Base-by-base conservation (phyloP, 2,329 filamentous ascomycete species). In the Neonectria ditissima region DNA sequence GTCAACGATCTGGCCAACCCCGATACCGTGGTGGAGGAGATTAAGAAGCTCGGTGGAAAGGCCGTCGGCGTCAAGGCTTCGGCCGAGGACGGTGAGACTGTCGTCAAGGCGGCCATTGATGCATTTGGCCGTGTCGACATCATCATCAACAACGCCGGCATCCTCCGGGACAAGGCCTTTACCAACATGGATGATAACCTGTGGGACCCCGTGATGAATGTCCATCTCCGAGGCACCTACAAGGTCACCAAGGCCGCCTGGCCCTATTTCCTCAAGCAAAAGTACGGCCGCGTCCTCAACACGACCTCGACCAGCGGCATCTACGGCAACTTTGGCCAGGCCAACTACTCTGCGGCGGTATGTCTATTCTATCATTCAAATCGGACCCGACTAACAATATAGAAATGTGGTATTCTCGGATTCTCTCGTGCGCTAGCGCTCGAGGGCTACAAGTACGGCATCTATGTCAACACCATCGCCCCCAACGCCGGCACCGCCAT, bases 291-390 rank as follows among this genome's bases (percentile, higher is more conserved):
- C 75, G 89, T 99, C 65, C 86, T 99, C 76, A 99, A 99, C 86
- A 99, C 96, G 51, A 96, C 96, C 43, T 97, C 93, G 37, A 98
- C 96, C 52, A 97, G 92, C 73, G 96, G 96, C 81, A 97, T 99
- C 80, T 99, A 99, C 79, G 96, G 96, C 73, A 99, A 97, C 87
- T 99, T 99, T 78, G 96, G 96, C 67, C 96, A 99, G 82, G 93
- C 95, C 75, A 99, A 99, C 86, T 99, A 99, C 80, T 88, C 96
- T 66, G 93, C 95, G 63, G 92, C 92, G 62, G 90, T 92, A 86
- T 83, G 89, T 85, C 8, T 2, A 18, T 20, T 16, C 16, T 51
- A 41, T 57, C 20, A 3, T 6, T 26, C 6, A 6, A 26, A 4
- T 64, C 14, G 11, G 18, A 26, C 37, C 22, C 22, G 9, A 58